These are phyloP conservation scores for Wickerhamiella azyma DNA, from an alignment of 805 yeast genomes.

Conservation along the genomic window DNA sequence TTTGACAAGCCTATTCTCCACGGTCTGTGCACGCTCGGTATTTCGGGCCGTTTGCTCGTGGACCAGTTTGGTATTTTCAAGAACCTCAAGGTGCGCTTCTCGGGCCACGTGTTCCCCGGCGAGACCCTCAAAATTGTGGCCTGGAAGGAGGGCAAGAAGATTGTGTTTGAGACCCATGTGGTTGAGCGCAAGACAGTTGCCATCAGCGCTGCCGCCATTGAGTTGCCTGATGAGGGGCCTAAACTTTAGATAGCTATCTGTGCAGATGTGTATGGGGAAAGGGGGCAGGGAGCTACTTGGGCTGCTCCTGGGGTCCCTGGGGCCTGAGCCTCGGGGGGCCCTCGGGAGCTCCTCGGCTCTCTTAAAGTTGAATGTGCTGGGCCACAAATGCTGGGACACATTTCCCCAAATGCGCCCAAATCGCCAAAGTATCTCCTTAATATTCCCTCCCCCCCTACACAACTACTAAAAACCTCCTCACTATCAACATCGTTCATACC, in stretches of 20 bases:
- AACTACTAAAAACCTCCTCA: no score
- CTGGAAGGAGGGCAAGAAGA: slow-evolving; percentile 65
- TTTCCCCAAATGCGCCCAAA: no score
- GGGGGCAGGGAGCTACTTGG: no score
- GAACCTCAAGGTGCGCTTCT: slow-evolving; percentile 81
- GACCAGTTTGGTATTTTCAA: slow-evolving; percentile 71
- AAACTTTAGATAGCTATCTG: slow-evolving; percentile 20
- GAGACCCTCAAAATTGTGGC: slow-evolving; percentile 69
- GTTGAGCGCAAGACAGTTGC: slow-evolving; percentile 68
- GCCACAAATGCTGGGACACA: no score
- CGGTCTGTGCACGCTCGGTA: slow-evolving; percentile 82
- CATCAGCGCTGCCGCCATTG: slow-evolving; percentile 77
- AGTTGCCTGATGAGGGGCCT: slow-evolving; percentile 27
- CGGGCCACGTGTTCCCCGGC: slow-evolving; percentile 90
- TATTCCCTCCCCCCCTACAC: no score
- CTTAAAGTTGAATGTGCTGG: no score
- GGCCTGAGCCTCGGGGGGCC: no score
- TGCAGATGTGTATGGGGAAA: no score
- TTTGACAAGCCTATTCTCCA: slow-evolving; percentile 81
- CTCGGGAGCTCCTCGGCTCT: no score
- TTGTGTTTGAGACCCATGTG: slow-evolving; percentile 69
- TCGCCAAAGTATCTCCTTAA: no score
- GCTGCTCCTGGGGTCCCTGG: no score
- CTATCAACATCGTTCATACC: background rate
- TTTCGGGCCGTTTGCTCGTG: slow-evolving; percentile 57